Conservation (phyloP, 164 flowering plant genomes). For the Warburgia ugandensis region DNA sequence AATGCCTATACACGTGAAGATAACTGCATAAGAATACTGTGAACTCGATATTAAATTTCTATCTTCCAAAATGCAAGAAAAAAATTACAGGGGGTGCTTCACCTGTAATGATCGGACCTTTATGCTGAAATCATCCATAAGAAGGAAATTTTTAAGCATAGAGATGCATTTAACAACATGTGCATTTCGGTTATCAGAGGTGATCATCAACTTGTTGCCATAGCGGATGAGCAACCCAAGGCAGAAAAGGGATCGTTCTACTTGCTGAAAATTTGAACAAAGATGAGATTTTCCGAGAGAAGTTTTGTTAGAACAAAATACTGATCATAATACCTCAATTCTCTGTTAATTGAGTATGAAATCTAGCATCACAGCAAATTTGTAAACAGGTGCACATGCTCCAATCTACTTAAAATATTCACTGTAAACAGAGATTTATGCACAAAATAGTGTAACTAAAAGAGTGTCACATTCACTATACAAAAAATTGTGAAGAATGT, state of each 20-base stretch:
- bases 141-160: constrained; percentile 63
- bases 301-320: neutral
- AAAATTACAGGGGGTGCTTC: neutral
- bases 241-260: constrained; percentile 85
- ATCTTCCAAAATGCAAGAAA: too few species aligned
- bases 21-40: constrained; percentile 5
- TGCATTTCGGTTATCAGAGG: constrained; percentile 26
- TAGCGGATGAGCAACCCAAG: constrained; percentile 88
- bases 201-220: constrained; percentile 51
- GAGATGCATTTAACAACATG: constrained; percentile 42
- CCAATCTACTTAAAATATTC: too few species aligned
- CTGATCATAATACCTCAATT: neutral
- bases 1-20: constrained; percentile 51
- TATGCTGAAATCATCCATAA: constrained; percentile 56
- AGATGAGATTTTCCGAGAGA: neutral
- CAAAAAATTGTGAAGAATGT: too few species aligned
- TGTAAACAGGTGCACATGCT: too few species aligned
- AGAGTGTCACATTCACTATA: neutral
- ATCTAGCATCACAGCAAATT: too few species aligned
- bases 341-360: too few species aligned
- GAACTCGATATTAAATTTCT: too few species aligned
- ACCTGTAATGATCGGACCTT: constrained; percentile 92
- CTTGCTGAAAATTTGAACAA: constrained; percentile 42
- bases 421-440: neutral
- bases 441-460: neutral